These are phyloP conservation scores for Aspergillus ellipticus DNA, from an alignment of 495 filamentous ascomycete genomes.

Conservation along the genomic window DNA sequence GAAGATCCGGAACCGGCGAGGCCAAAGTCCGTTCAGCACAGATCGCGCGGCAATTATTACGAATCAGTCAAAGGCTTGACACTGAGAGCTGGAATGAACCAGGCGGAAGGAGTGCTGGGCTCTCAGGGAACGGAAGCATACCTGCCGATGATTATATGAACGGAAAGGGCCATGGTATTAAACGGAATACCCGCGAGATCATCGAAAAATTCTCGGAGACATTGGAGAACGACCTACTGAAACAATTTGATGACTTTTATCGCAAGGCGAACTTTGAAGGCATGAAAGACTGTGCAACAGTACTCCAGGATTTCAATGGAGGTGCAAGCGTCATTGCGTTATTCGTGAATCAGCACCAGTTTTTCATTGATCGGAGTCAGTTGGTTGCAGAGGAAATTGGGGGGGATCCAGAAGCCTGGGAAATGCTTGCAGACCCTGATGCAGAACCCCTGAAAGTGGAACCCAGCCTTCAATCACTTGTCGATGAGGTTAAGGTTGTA, in stretches of 20 bases:
- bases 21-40: conserved; percentile 85
- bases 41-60: conserved; percentile 82
- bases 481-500: conserved; percentile 93
- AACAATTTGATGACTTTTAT: conserved; percentile 96
- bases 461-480: conserved; percentile 81
- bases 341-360: conserved; percentile 98
- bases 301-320: conserved; percentile 92
- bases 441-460: conserved; percentile 87
- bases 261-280: conserved; percentile 89
- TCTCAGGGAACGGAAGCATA: conserved; percentile 31
- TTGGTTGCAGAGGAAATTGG: conserved; percentile 87
- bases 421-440: conserved; percentile 90
- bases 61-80: conserved; percentile 82
- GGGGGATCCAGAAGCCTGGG: conserved; percentile 79
- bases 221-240: conserved; percentile 89
- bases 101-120: conserved; percentile 58
- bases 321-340: conserved; percentile 89
- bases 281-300: conserved; percentile 92
- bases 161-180: conserved; percentile 30
- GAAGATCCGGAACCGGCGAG: conserved; percentile 72
- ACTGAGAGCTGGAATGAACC: conserved; percentile 63
- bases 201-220: conserved; percentile 97
- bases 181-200: conserved; percentile 74
- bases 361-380: conserved; percentile 93
- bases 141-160: conserved; percentile 39